phyloP scores from a whole-genome alignment of 108 stramenopile species.

The Fragilaria radians region DNA sequence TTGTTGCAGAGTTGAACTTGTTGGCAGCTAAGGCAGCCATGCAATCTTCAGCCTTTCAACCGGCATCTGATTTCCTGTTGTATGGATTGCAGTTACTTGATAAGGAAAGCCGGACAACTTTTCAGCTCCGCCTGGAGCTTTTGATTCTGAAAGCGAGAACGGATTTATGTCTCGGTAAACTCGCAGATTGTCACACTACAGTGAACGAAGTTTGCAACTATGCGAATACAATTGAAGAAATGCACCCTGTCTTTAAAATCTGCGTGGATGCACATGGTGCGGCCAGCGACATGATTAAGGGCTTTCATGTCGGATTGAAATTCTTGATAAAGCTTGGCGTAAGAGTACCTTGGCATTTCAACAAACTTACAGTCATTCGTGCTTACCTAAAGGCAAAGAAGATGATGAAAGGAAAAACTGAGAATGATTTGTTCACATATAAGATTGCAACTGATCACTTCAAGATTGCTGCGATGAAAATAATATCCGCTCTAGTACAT shows the following conservation, averaged over 20 bases:
- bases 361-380: background rate
- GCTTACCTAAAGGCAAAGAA: background rate
- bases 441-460: background rate
- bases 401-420: constrained; percentile 2
- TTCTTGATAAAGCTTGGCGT: background rate
- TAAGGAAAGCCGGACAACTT: constrained; percentile 14
- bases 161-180: constrained; percentile 8
- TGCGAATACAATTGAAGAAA: constrained; percentile 25
- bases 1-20: constrained; percentile 14
- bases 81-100: constrained; percentile 14
- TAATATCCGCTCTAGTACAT: background rate
- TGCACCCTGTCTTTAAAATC: constrained; percentile 17
- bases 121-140: constrained; percentile 30
- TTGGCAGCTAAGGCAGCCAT: constrained; percentile 28
- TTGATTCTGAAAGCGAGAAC: constrained; percentile 19
- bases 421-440: background rate
- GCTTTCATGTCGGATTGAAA: background rate
- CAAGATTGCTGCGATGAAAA: background rate
- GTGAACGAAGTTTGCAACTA: constrained; percentile 10
- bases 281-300: background rate
- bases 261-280: constrained; percentile 3
- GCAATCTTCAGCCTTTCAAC: constrained; percentile 28
- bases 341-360: background rate
- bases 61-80: constrained; percentile 22
- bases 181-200: constrained; percentile 6